Evolutionary conservation across 2,329 filamentous ascomycete genomes (phyloP), one percentile per base, ranked within the genome.

Genomic region (Pseudovirgaria hyperparasitica): DNA sequence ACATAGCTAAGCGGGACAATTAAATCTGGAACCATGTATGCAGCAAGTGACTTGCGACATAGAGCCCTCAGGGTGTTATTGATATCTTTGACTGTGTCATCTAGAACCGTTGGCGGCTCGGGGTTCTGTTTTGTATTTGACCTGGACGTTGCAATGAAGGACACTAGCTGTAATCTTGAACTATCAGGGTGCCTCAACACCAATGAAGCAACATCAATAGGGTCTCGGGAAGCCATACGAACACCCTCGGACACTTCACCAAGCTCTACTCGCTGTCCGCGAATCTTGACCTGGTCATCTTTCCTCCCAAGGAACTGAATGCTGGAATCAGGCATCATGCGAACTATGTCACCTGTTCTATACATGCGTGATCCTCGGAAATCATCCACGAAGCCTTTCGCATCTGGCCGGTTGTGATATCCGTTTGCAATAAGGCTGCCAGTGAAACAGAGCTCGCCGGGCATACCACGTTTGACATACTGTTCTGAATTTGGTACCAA

Each of bases 371-470:
- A 85, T 45, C 72, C 78, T 1, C 47, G 34, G 0, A 74, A 64
- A 42, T 92, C 79, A 1, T 71, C 37, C 25, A 87, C 62, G 32
- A 92, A 82, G 39, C 76, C 82, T 9, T 63, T 54, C 0, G 58
- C 50, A 4, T 67, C 62, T 0, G 70, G 64, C 49, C 68, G 62
- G 31, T 76, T 72, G 16, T 90, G 61, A 42, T 87, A 92, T 2
- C 82, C 82, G 20, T 67, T 62, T 22, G 64, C 70, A 5, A 93
- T 72, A 52, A 93, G 85, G 25, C 81, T 71, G 8, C 85, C 86
- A 9, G 82, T 84, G 48, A 92, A 90, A 43, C 81, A 92, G 5
- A 92, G 63, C 48, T 93, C 85, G 8, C 86, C 86, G 10, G 82
- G 60, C 35, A 72, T 78, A 3, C 84, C 82, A 5, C 69, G 48